phyloP scores from a whole-genome alignment of 345 rosid species.

The Linum usitatissimum region DNA sequence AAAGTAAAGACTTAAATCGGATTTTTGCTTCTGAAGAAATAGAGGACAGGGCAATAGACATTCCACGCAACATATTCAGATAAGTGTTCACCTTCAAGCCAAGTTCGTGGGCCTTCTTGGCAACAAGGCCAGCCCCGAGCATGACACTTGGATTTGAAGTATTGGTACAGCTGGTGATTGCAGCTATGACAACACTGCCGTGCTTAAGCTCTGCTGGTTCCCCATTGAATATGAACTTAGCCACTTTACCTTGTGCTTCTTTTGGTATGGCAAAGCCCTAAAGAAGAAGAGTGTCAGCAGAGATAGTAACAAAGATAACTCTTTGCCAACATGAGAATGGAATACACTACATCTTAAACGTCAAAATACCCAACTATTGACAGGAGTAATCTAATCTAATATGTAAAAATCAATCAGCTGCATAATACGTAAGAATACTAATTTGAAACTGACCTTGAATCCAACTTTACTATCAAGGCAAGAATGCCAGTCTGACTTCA shows the following conservation, averaged over 20 bases:
- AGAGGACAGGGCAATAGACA: neutral
- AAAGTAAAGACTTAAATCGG: neutral
- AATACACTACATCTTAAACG: neutral
- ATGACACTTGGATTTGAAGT: slow-evolving; percentile 98
- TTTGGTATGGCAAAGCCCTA: slow-evolving; percentile 95
- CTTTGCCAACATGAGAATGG: neutral
- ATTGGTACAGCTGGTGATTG: slow-evolving; percentile 96
- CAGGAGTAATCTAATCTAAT: neutral
- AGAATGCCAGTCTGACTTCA: slow-evolving; percentile 99
- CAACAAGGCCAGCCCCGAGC: slow-evolving; percentile 99
- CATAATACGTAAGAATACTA: neutral
- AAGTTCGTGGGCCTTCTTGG: slow-evolving; percentile 88
- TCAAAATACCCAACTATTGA: neutral
- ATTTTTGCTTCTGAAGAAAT: neutral
- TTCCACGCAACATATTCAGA: neutral
- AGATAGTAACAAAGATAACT: neutral
- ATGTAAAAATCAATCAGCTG: neutral
- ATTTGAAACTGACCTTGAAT: slow-evolving; percentile 54
- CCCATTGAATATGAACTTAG: slow-evolving; percentile 72
- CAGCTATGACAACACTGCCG: slow-evolving; percentile 98
- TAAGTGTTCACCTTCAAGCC: slow-evolving; percentile 62
- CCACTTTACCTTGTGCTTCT: slow-evolving; percentile 65
- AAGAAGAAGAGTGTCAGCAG: neutral
- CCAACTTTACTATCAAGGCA: slow-evolving; percentile 86
- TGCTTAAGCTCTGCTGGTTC: slow-evolving; percentile 87